Conservation (phyloP, 768 basidiomycete genomes). For the Butyriboletus loyo region DNA sequence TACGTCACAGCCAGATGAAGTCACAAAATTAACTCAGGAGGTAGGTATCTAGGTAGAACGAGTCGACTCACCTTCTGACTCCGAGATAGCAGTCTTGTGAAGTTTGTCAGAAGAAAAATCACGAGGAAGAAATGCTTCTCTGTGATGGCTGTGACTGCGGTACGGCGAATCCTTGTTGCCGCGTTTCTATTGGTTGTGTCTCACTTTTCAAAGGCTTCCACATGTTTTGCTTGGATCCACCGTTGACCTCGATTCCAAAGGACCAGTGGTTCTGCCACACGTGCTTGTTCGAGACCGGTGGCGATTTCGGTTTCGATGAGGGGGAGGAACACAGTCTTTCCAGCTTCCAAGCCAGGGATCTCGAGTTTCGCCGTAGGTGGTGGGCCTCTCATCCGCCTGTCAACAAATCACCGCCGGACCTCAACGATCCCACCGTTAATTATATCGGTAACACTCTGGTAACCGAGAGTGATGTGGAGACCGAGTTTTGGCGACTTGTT, state of each 20-base stretch:
- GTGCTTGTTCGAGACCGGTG: slow-evolving; percentile 87
- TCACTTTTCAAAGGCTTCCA: slow-evolving; percentile 71
- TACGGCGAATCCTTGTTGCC: slow-evolving; percentile 30
- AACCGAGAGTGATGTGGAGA: slow-evolving; percentile 90
- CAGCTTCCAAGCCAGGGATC: slow-evolving; percentile 88
- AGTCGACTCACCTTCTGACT: slow-evolving; percentile 20
- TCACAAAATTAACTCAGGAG: slow-evolving; percentile 48
- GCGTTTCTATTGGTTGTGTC: slow-evolving; percentile 11
- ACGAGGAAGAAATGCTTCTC: slow-evolving; percentile 88
- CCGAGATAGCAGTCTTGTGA: slow-evolving; percentile 76
- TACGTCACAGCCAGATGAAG: slow-evolving; percentile 31
- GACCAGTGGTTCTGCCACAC: slow-evolving; percentile 96
- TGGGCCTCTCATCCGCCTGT: slow-evolving; percentile 73
- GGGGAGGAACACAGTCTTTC: slow-evolving; percentile 93
- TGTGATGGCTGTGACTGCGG: slow-evolving; percentile 86
- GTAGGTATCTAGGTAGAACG: slow-evolving; percentile 36
- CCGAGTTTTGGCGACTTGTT: slow-evolving; percentile 96
- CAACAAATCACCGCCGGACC: slow-evolving; percentile 29
- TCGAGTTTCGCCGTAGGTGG: slow-evolving; percentile 87
- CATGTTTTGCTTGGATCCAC: slow-evolving; percentile 95
- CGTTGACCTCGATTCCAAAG: slow-evolving; percentile 78
- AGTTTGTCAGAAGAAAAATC: slow-evolving; percentile 86
- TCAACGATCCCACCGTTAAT: slow-evolving; percentile 51
- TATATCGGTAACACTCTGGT: slow-evolving; percentile 60
- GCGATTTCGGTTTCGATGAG: slow-evolving; percentile 97